Evolutionary conservation across 129 eudicot genomes (phyloP).

Genomic region (Heracleum sosnowskyi): DNA sequence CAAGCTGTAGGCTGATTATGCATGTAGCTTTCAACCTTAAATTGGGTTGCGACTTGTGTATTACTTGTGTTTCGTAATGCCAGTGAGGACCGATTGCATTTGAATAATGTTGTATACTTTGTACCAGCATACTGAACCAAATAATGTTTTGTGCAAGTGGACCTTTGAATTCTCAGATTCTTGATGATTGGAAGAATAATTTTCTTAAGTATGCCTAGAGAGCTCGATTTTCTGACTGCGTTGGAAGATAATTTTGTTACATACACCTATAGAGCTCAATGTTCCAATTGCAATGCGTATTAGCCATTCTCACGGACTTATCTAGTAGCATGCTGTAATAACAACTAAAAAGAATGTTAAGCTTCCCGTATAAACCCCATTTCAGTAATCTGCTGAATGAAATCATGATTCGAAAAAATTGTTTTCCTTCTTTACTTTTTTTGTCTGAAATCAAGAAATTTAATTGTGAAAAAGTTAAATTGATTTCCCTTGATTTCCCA

Average conservation of each 20-base stretch:
- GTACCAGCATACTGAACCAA: neutral
- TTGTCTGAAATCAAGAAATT: too few species aligned
- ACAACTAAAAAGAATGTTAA: too few species aligned
- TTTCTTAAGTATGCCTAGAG: neutral
- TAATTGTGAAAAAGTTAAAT: too few species aligned
- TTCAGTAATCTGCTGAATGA: neutral
- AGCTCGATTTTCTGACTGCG: neutral
- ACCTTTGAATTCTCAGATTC: neutral
- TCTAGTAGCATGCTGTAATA: neutral
- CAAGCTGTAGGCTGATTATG: conserved; percentile 12
- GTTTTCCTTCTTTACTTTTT: too few species aligned
- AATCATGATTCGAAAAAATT: too few species aligned
- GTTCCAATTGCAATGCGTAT: neutral
- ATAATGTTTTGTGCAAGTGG: neutral
- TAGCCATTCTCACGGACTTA: neutral
- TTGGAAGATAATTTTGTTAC: neutral
- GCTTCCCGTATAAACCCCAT: neutral
- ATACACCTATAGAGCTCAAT: neutral
- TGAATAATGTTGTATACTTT: neutral
- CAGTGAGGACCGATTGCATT: neutral
- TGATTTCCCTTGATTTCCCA: too few species aligned
- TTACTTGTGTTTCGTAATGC: neutral
- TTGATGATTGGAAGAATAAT: neutral
- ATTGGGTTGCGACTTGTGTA: neutral
- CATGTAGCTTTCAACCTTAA: neutral